Percentiles rank a stretch among this genome's conserved stretches.
Evolutionary conservation across 306 rosid species (phyloP).

Genomic region (Lablab purpureus): DNA sequence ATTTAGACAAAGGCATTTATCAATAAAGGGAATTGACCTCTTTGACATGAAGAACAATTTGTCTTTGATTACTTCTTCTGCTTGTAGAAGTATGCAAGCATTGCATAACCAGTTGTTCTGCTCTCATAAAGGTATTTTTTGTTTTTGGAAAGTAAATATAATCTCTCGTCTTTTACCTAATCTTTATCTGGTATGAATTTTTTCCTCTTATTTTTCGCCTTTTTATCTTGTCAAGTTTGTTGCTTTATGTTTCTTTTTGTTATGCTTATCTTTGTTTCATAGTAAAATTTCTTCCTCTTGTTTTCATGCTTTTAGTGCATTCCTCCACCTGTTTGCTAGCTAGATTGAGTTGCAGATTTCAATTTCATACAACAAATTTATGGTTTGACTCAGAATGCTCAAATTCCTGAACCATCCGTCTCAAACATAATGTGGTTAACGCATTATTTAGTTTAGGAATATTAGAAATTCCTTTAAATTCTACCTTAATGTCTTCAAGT

Average conservation of each 20-base stretch:
- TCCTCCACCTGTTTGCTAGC: slow-evolving; percentile 17
- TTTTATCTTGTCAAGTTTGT: slow-evolving; percentile 19
- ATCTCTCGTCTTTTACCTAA: slow-evolving; percentile 15
- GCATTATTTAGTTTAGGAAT: slow-evolving; percentile 5
- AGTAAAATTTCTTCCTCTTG: background rate
- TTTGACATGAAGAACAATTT: slow-evolving; percentile 59
- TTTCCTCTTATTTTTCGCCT: slow-evolving; percentile 16
- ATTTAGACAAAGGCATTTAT: slow-evolving; percentile 59
- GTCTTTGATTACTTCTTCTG: slow-evolving; percentile 52
- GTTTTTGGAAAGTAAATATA: slow-evolving; percentile 3
- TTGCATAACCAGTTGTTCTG: slow-evolving; percentile 57
- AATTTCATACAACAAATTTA: background rate
- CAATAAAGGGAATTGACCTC: slow-evolving; percentile 57
- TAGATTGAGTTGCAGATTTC: slow-evolving; percentile 19
- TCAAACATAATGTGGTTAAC: slow-evolving; percentile 2
- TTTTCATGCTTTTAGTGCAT: slow-evolving; percentile 18
- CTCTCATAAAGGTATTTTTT: slow-evolving; percentile 65
- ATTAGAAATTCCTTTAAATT: background rate
- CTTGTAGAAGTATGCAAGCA: slow-evolving; percentile 55
- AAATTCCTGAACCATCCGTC: background rate
- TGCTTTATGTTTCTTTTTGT: background rate
- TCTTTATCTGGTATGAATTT: slow-evolving; percentile 25
- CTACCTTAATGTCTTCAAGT: background rate
- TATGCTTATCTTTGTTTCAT: slow-evolving; percentile 20
- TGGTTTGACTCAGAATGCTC: background rate